phyloP scores from a whole-genome alignment of 2,329 filamentous ascomycete species.

The Endoconidiophora polonica region DNA sequence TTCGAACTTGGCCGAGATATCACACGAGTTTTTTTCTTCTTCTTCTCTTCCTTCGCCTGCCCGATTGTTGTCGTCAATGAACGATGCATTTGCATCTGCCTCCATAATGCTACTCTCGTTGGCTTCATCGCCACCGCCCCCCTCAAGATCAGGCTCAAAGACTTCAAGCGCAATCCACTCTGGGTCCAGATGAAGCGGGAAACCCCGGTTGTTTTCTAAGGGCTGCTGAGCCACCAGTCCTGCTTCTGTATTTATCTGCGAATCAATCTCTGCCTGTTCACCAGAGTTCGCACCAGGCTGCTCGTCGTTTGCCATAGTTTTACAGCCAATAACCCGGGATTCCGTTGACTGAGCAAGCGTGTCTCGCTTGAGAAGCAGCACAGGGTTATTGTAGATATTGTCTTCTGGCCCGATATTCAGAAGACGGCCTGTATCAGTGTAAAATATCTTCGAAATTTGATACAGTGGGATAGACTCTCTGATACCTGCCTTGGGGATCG shows the following conservation, averaged over 20 bases:
- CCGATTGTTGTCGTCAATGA: conserved; percentile 21
- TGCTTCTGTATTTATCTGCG: background rate
- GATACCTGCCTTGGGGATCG: conserved; percentile 28
- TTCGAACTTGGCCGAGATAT: too few species aligned
- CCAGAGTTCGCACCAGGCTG: background rate
- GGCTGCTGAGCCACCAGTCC: background rate
- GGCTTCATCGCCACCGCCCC: conserved; percentile 29
- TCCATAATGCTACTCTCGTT: conserved; percentile 22
- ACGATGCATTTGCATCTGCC: conserved; percentile 48
- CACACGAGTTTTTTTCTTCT: background rate
- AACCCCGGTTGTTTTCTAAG: background rate
- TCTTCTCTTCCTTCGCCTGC: background rate
- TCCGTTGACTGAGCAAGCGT: conserved; percentile 22
- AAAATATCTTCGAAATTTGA: conserved; percentile 75
- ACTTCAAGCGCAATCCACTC: conserved; percentile 91
- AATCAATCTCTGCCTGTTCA: background rate
- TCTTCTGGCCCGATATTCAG: conserved; percentile 50
- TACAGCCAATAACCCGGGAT: background rate
- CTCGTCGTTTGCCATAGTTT: background rate
- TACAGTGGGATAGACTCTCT: conserved; percentile 36
- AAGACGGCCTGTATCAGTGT: conserved; percentile 78
- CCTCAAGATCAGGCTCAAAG: conserved; percentile 45
- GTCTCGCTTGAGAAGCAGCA: conserved; percentile 21
- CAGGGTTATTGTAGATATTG: conserved; percentile 23
- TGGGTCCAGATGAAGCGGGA: conserved; percentile 63